Evolutionary conservation across 2,329 filamentous ascomycete genomes (phyloP), one percentile per base, ranked within the genome.

Genomic region (Cladophialophora bantiana): DNA sequence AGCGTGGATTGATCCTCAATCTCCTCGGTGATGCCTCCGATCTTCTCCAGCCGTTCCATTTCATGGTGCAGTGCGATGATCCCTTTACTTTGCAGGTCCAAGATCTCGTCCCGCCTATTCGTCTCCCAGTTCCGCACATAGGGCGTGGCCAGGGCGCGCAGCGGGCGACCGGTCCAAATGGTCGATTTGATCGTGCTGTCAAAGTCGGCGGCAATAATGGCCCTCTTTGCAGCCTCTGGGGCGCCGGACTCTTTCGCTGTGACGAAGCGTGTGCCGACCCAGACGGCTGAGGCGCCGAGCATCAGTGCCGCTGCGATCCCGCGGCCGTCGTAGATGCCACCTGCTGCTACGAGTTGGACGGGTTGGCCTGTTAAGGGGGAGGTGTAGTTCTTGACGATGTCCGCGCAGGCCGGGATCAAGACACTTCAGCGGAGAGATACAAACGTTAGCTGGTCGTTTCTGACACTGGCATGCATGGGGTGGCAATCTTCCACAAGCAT

Each of bases 261-360:
- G 13, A 95, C 91, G 77, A 95, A 95, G 15, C 92, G 83, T 68
- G 92, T 95, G 55, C 92, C 92, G 0, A 96, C 91, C 92, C 92
- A 96, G 2, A 93, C 92, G 3, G 90, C 92, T 9, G 84, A 84
- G 0, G 92, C 92, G 9, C 92, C 92, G 74, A 93, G 90, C 86
- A 93, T 92, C 75, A 96, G 81, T 64, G 86, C 88, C 57, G 86
- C 86, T 0, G 92, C 92, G 53, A 96, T 81, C 35, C 88, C 86
- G 7, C 91, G 83, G 1, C 92, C 92, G 73, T 92, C 89, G 73
- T 84, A 86, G 52, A 96, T 91, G 0, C 92, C 92, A 7, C 92
- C 92, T 0, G 92, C 92, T 0, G 92, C 92, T 6, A 95, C 86
- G 1, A 95, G 91, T 72, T 93, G 82, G 7, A 90, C 90, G 0